Evolutionary conservation across 2,329 filamentous ascomycete species (phyloP), one percentile per base, ranked within the genome.

Genomic region (Bipolaris victoriae): DNA sequence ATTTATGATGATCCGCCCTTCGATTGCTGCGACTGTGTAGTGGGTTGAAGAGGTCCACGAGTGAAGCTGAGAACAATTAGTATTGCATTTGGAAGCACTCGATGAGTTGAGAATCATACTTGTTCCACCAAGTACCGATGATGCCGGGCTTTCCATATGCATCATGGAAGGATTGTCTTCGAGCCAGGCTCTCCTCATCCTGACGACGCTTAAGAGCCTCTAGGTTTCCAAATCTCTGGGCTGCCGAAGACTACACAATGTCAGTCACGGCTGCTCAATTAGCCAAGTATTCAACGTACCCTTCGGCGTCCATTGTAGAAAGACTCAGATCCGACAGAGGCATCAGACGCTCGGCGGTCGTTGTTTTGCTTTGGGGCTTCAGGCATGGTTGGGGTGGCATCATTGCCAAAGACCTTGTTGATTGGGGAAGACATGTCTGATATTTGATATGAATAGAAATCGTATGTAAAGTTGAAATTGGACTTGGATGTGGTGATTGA

Each of bases 351-450:
- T 50, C 73, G 71, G 35, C 74, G 66, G n/a, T 74, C 69, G 9
- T 61, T 57, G 11, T 75, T 64, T 49, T 73, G 58, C 55, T 72
- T 74, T 3, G 71, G 68, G 18, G 55, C 71, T 18, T 74, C 72
- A n/a, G 73, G 72, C 71, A 74, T 75, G 9, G 59, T 52, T 46
- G 71, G 68, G 5, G 60, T 56, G 7, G 63, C 65, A 51, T 67
- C 68, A 26, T 71, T 66, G 43, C 64, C 69, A 43, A 72, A 76
- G 18, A 68, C 22, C 50, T 67, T 74, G 61, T 76, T 69, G 40
- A 76, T 72, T 59, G 74, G 72, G 44, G 72, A 75, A 60, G 74
- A 72, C 74, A 76, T 76, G 7, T 31, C 4, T 31, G 29, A 31
- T 31, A 5, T 31, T 10, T 29, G 9, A 4, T 29, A 29, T 29